Evolutionary conservation across 2,329 filamentous ascomycete species (phyloP).

Genomic region (Xylaria sp.): DNA sequence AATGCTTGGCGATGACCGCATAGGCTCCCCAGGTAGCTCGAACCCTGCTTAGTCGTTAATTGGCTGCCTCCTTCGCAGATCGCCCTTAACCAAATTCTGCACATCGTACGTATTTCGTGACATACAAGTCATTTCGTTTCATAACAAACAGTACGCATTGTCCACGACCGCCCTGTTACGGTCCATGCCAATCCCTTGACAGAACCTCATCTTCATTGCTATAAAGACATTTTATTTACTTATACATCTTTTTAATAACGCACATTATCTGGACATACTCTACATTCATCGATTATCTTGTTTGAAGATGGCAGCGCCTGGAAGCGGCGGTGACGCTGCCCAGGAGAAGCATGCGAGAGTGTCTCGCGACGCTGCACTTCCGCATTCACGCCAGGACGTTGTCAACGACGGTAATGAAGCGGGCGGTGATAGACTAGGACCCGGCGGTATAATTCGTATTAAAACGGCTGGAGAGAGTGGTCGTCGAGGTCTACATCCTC

Average conservation of each 20-base stretch:
- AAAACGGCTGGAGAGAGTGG: conserved; percentile 71
- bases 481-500: conserved; percentile 70
- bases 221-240: background rate
- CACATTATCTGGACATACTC: background rate
- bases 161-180: background rate
- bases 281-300: conserved; percentile 1
- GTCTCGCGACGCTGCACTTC: conserved; percentile 43
- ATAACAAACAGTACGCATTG: background rate
- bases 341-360: conserved; percentile 38
- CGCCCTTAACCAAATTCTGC: conserved; percentile 3
- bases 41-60: conserved; percentile 16
- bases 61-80: conserved; percentile 33
- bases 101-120: background rate
- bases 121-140: background rate
- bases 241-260: background rate
- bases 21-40: background rate
- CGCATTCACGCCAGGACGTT: conserved; percentile 42
- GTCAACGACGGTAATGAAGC: background rate
- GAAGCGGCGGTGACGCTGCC: conserved; percentile 19
- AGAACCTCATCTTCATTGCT: background rate
- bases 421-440: conserved; percentile 29
- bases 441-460: conserved; percentile 43
- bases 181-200: background rate
- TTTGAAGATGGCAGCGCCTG: conserved; percentile 23
- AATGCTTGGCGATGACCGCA: background rate